These are phyloP conservation scores for Anthoceros angustus DNA, from an alignment of 225 moss, liverwort and hornwort species.

Conservation along the genomic window DNA sequence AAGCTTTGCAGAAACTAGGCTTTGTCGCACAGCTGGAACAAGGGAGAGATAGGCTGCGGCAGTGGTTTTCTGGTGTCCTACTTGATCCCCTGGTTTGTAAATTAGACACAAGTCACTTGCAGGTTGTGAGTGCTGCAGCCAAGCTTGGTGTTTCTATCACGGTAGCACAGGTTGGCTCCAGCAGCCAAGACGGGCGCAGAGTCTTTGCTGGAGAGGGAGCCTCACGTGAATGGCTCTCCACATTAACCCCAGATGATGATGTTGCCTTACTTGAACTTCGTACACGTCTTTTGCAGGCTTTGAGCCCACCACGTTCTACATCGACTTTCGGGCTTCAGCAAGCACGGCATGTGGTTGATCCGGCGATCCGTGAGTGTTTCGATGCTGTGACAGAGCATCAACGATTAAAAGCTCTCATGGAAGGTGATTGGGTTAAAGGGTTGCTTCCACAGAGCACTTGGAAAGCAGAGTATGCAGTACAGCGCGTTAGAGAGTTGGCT, in stretches of 20 bases:
- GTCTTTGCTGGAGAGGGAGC: constrained; percentile 30
- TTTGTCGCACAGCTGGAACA: constrained; percentile 55
- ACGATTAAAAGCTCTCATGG: constrained; percentile 79
- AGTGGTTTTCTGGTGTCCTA: constrained; percentile 80
- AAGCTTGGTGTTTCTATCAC: constrained; percentile 47
- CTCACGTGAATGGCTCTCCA: constrained; percentile 75
- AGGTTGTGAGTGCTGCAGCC: constrained; percentile 88
- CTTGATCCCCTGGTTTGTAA: constrained; percentile 69
- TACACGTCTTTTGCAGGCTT: constrained; percentile 66
- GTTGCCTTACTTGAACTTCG: constrained; percentile 76
- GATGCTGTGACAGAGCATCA: constrained; percentile 98
- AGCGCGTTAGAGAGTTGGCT: constrained; percentile 74
- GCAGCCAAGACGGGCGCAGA: constrained; percentile 22
- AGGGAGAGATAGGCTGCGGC: constrained; percentile 80
- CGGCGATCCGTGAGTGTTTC: constrained; percentile 63
- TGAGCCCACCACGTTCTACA: constrained; percentile 48
- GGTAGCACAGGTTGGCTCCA: constrained; percentile 58
- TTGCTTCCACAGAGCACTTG: constrained; percentile 67
- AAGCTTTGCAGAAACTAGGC: constrained; percentile 53
- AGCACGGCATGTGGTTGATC: constrained; percentile 48
- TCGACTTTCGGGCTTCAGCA: constrained; percentile 59
- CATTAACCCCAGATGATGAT: constrained; percentile 70
- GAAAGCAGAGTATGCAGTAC: constrained; percentile 55
- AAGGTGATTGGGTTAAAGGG: constrained; percentile 97
- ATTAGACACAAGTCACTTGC: constrained; percentile 73